These are phyloP conservation scores for Apocynum venetum DNA, from an alignment of 257 asterid species.

Conservation along the genomic window DNA sequence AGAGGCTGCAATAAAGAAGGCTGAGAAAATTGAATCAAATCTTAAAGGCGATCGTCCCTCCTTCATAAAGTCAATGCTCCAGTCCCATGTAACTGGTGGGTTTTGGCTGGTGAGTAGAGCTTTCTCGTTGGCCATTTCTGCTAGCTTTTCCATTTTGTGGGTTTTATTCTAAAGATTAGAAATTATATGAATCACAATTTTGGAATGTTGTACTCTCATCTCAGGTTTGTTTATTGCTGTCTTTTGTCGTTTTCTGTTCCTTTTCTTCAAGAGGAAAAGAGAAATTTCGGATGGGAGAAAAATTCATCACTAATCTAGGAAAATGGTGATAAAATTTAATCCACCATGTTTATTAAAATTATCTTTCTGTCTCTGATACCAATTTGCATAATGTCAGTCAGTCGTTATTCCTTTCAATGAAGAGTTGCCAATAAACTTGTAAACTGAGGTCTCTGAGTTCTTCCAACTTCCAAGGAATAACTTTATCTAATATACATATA, in stretches of 20 bases:
- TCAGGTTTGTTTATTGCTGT: neutral
- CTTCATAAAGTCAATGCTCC: slow-evolving; percentile 79
- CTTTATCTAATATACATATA: too few relatives aligned
- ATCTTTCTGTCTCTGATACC: neutral
- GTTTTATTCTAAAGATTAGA: neutral
- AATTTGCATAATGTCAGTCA: neutral
- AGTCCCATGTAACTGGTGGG: slow-evolving; percentile 93
- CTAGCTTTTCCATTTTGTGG: neutral
- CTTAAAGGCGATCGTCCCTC: slow-evolving; percentile 48
- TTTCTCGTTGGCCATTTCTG: neutral
- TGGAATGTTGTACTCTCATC: neutral
- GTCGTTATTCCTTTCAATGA: neutral
- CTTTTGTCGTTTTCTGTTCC: neutral
- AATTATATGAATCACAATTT: neutral
- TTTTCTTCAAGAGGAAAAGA: neutral
- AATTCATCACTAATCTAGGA: neutral
- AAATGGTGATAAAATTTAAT: neutral
- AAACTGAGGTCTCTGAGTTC: neutral
- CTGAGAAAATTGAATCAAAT: slow-evolving; percentile 52
- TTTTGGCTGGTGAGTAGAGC: slow-evolving; percentile 78
- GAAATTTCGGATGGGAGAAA: neutral
- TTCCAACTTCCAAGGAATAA: neutral
- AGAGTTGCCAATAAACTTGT: neutral
- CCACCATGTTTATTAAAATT: too few relatives aligned
- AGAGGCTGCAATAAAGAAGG: slow-evolving; percentile 50